Conservation (phyloP, 345 rosid genomes). For the Populus pruinosa region DNA sequence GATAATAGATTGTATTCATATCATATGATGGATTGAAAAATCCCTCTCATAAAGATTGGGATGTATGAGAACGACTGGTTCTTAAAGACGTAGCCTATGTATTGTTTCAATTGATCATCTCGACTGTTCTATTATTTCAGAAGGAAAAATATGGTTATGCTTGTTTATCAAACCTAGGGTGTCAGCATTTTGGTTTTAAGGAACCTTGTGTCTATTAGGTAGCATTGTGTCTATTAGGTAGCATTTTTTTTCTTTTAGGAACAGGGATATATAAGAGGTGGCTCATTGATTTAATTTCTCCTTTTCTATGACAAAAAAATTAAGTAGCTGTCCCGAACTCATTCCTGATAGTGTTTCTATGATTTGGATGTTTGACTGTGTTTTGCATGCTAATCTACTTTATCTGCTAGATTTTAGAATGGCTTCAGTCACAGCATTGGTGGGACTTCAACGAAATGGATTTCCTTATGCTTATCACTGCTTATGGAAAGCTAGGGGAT, state of each 20-base stretch:
- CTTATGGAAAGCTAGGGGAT: slow-evolving; percentile 86
- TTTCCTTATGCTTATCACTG: slow-evolving; percentile 76
- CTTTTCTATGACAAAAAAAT: neutral
- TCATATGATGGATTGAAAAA: too few species aligned
- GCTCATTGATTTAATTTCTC: neutral
- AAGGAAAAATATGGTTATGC: too few species aligned
- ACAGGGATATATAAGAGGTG: neutral
- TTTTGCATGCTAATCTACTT: slow-evolving; percentile 9
- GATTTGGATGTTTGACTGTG: neutral
- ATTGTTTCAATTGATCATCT: too few species aligned
- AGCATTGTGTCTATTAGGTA: too few species aligned
- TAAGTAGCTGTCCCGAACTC: neutral
- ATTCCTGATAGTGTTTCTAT: neutral
- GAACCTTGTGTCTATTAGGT: neutral
- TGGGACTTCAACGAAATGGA: slow-evolving; percentile 94
- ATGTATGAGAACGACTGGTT: too few species aligned
- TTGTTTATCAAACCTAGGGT: too few species aligned
- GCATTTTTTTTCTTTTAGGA: too few species aligned
- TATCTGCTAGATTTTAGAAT: slow-evolving; percentile 71
- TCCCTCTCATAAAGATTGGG: too few species aligned
- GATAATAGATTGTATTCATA: too few species aligned
- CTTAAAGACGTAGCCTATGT: too few species aligned
- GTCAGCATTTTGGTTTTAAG: neutral
- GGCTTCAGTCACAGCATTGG: slow-evolving; percentile 82
- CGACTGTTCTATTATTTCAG: too few species aligned